phyloP scores from a whole-genome alignment of 441 rosid genomes.

The Viola pubescens region DNA sequence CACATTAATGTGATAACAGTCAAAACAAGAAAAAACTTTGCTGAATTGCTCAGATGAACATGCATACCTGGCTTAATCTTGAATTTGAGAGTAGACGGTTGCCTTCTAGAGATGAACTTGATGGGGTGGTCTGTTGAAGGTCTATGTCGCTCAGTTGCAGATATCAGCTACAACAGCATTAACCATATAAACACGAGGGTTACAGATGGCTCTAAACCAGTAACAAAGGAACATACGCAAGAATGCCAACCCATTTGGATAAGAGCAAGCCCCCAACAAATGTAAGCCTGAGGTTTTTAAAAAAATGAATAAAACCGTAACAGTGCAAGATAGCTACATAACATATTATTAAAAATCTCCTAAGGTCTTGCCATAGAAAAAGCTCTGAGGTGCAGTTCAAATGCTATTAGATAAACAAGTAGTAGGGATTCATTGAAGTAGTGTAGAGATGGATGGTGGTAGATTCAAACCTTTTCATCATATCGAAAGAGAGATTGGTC shows the following conservation, averaged over 20 bases:
- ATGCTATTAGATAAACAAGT: background rate
- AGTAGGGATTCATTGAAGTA: background rate
- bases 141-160: conserved; percentile 73
- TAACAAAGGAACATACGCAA: background rate
- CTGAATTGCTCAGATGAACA: background rate
- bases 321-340: too few relatives aligned
- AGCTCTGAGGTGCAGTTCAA: background rate
- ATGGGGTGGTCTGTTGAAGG: conserved; percentile 78
- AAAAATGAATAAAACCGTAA: background rate
- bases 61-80: conserved; percentile 80
- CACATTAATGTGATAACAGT: background rate
- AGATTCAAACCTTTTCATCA: conserved; percentile 77
- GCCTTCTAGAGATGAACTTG: conserved; percentile 74
- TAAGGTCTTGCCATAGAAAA: background rate
- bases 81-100: conserved; percentile 53
- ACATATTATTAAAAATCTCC: background rate
- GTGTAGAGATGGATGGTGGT: background rate
- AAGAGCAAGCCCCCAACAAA: background rate
- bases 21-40: background rate
- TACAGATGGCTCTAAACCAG: background rate
- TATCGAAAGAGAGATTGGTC: conserved; percentile 91
- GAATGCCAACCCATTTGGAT: background rate
- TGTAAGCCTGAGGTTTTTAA: background rate
- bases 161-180: conserved; percentile 55
- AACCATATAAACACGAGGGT: conserved; percentile 7